Conservation (phyloP, 148 eudicot genomes). For the Suaeda aralocaspica region DNA sequence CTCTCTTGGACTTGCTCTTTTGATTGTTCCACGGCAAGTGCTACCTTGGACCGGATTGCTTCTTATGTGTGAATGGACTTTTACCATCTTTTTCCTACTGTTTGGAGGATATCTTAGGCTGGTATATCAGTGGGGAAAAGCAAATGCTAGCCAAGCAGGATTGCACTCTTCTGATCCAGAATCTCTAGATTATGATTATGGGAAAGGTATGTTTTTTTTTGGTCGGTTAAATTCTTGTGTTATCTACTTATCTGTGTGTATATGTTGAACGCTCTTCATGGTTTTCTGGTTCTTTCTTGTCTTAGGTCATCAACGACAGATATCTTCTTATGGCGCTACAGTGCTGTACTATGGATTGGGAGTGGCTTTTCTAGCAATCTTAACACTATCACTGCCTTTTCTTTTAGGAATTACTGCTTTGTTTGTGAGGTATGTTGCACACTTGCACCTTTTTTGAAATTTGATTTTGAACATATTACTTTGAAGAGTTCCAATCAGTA, state of each 20-base stretch:
- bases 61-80: slow-evolving; percentile 90
- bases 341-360: slow-evolving; percentile 67
- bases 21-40: slow-evolving; percentile 85
- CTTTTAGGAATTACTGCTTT: slow-evolving; percentile 83
- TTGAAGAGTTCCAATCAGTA: neutral
- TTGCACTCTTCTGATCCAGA: slow-evolving; percentile 47
- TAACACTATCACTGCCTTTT: slow-evolving; percentile 63
- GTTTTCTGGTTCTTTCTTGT: slow-evolving; percentile 16
- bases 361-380: slow-evolving; percentile 70
- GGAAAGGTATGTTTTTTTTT: slow-evolving; percentile 64
- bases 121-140: slow-evolving; percentile 70
- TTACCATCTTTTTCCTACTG: slow-evolving; percentile 61
- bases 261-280: slow-evolving; percentile 12
- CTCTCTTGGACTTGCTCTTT: slow-evolving; percentile 59
- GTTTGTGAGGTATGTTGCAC: slow-evolving; percentile 58
- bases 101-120: slow-evolving; percentile 73
- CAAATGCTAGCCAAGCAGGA: slow-evolving; percentile 46
- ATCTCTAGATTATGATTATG: slow-evolving; percentile 53
- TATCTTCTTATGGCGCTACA: slow-evolving; percentile 52
- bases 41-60: slow-evolving; percentile 94
- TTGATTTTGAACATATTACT: neutral
- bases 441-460: neutral
- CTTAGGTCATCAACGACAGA: slow-evolving; percentile 67
- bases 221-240: neutral
- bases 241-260: slow-evolving; percentile 1